phyloP scores from a whole-genome alignment of 2,329 filamentous ascomycete species.

The Westerdykella ornata region DNA sequence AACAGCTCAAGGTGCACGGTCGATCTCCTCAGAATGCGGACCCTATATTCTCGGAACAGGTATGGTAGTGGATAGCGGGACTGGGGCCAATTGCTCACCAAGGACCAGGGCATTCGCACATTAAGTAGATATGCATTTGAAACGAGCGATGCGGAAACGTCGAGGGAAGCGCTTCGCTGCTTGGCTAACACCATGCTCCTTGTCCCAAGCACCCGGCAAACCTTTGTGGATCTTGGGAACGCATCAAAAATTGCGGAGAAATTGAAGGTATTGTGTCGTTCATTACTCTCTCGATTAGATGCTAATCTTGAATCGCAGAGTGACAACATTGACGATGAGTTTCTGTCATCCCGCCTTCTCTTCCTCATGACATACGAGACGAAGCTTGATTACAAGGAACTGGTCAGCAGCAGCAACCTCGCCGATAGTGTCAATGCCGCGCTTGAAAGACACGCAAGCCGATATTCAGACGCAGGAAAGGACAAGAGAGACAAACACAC shows the following conservation, averaged over 20 bases:
- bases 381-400: constrained; percentile 56
- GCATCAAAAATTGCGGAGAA: constrained; percentile 61
- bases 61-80: constrained; percentile 39
- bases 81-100: constrained; percentile 8
- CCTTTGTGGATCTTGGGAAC: constrained; percentile 64
- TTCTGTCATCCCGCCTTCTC: constrained; percentile 70
- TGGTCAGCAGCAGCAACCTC: constrained; percentile 61
- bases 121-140: constrained; percentile 69
- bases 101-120: constrained; percentile 62
- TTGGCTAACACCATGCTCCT: constrained; percentile 79
- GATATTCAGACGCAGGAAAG: constrained; percentile 39
- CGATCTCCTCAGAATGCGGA: constrained; percentile 65
- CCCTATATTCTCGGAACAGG: constrained; percentile 68
- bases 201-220: constrained; percentile 59
- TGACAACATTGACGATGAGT: constrained; percentile 76
- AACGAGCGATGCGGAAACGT: constrained; percentile 50
- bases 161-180: constrained; percentile 71
- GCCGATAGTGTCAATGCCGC: constrained; percentile 64
- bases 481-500: constrained; percentile 21
- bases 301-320: constrained; percentile 38
- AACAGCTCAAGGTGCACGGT: constrained; percentile 69
- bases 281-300: not conserved
- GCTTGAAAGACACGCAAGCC: constrained; percentile 56
- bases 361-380: constrained; percentile 76
- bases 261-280: constrained; percentile 50